phyloP scores from a whole-genome alignment of 106 monocot genomes.

The Dendrobium chrysotoxum region DNA sequence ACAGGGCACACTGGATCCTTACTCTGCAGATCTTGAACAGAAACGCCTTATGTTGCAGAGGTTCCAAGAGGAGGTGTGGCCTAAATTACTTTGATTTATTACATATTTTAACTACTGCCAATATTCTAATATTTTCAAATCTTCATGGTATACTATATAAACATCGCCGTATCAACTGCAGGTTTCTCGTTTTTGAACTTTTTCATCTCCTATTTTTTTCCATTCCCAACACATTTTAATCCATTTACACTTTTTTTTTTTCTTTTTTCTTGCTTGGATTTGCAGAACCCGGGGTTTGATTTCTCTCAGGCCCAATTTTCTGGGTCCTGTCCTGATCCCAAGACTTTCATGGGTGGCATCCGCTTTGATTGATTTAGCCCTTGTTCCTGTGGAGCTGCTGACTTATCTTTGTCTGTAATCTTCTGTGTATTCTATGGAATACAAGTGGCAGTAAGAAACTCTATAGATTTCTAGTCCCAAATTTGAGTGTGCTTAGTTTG shows the following conservation, averaged over 20 bases:
- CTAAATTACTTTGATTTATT: not conserved
- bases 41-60: constrained; percentile 98
- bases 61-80: constrained; percentile 90
- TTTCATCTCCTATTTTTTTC: not conserved
- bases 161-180: too few relatives aligned
- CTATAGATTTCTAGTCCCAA: too few relatives aligned
- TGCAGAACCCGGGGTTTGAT: constrained; percentile 98
- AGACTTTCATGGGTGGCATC: constrained; percentile 92
- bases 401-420: not conserved
- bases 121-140: not conserved
- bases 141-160: too few relatives aligned
- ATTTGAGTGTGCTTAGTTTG: too few relatives aligned
- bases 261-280: constrained; percentile 2
- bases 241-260: not conserved
- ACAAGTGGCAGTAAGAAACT: too few relatives aligned
- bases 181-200: not conserved
- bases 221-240: not conserved
- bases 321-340: constrained; percentile 83
- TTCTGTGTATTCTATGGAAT: not conserved
- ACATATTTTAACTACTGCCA: not conserved
- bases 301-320: constrained; percentile 94
- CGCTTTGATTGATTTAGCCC: constrained; percentile 33
- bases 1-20: constrained; percentile 76
- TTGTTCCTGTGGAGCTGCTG: not conserved
- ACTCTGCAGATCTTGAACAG: constrained; percentile 68